Evolutionary conservation across 2,329 filamentous ascomycete species (phyloP).

Genomic region (Microdochium bolleyi): DNA sequence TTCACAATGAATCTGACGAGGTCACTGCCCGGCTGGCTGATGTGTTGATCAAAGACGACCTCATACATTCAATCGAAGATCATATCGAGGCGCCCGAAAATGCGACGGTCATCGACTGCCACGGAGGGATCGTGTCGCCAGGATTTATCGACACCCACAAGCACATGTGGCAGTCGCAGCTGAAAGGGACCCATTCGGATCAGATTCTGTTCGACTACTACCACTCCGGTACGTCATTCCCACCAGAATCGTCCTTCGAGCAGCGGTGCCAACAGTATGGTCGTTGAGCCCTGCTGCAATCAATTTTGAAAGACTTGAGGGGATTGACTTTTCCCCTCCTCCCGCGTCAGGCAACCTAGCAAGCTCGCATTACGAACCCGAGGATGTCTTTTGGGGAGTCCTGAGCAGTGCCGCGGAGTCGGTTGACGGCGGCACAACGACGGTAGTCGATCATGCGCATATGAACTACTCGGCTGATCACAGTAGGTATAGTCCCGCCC

Average conservation of each 20-base stretch:
- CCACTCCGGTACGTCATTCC: constrained; percentile 10
- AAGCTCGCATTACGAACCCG: constrained; percentile 1
- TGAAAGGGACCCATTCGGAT: constrained; percentile 16
- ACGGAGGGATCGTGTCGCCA: constrained; percentile 27
- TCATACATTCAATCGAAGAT: constrained; percentile 2
- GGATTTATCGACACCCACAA: constrained; percentile 35
- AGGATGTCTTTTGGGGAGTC: constrained; percentile 39
- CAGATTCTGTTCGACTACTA: constrained; percentile 15
- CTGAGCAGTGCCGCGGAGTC: constrained; percentile 29
- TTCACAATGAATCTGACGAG: constrained; percentile 7
- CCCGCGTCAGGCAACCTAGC: not conserved
- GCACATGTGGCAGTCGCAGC: constrained; percentile 33
- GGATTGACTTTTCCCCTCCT: not conserved
- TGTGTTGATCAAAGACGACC: constrained; percentile 5
- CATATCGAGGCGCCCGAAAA: constrained; percentile 1
- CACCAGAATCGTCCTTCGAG: not conserved
- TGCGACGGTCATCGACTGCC: constrained; percentile 27
- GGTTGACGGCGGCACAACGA: constrained; percentile 33
- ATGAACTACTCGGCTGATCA: constrained; percentile 20
- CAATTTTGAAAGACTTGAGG: not conserved
- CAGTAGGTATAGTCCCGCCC: constrained; percentile 9
- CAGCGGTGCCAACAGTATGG: not conserved
- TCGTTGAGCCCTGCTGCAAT: not conserved
- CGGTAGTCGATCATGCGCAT: constrained; percentile 27
- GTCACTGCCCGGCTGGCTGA: constrained; percentile 6